These are phyloP conservation scores for Funneliformis caledonium DNA, from an alignment of 371 early-diverging fungal genomes.

Conservation along the genomic window DNA sequence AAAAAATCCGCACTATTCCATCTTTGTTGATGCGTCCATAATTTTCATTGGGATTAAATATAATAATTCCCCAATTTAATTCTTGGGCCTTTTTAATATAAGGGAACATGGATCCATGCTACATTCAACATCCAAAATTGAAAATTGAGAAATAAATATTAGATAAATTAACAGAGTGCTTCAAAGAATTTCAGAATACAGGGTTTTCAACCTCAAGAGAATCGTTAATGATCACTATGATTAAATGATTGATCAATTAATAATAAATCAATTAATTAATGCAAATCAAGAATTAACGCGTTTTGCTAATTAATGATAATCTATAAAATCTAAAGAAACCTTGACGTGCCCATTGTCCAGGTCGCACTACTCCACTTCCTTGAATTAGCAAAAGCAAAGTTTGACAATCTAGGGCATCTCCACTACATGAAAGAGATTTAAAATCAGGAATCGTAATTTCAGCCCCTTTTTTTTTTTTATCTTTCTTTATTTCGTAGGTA, in stretches of 20 bases:
- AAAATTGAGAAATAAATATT: not conserved
- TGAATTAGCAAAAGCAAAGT: constrained; percentile 41
- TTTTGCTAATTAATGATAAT: not conserved
- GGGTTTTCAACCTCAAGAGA: constrained; percentile 38
- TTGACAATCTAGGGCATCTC: not conserved
- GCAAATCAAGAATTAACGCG: not conserved
- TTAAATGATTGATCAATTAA: not conserved
- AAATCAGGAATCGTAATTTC: not conserved
- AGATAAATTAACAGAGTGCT: not conserved
- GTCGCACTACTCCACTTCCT: constrained; percentile 43
- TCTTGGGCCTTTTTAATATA: constrained; percentile 45
- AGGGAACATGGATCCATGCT: constrained; percentile 47
- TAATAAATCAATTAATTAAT: not conserved
- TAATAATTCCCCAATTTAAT: constrained; percentile 44
- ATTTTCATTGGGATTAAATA: constrained; percentile 48
- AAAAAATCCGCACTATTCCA: constrained; percentile 33
- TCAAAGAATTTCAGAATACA: not conserved
- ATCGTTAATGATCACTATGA: constrained; percentile 52
- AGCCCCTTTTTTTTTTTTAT: not conserved
- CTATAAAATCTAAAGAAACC: constrained; percentile 7
- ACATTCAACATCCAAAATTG: not conserved
- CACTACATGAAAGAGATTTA: not conserved
- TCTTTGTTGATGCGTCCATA: constrained; percentile 27
- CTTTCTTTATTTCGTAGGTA: not conserved
- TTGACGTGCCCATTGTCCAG: constrained; percentile 52